phyloP scores from a whole-genome alignment of 805 yeast genomes.

The Cyberlindnera japonica region DNA sequence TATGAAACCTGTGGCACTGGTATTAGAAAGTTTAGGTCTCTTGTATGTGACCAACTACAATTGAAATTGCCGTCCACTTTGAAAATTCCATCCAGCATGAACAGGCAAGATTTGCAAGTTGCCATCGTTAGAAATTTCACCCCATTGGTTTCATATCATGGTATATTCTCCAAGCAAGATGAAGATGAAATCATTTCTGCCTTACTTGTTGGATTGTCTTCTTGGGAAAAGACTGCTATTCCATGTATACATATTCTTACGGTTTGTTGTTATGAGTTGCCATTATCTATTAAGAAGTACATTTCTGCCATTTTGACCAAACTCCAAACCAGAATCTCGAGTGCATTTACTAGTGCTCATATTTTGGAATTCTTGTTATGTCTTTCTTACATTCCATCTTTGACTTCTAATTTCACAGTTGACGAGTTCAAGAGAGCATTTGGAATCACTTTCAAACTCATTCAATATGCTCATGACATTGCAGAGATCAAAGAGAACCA shows the following conservation, averaged over 20 bases:
- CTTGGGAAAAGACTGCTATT: conserved; percentile 76
- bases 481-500: conserved; percentile 25
- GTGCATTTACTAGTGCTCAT: conserved; percentile 64
- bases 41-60: conserved; percentile 58
- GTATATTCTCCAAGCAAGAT: conserved; percentile 48
- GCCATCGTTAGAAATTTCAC: conserved; percentile 61
- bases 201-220: conserved; percentile 55
- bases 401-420: conserved; percentile 66
- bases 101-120: conserved; percentile 62
- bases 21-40: conserved; percentile 38
- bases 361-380: conserved; percentile 71
- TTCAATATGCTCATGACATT: conserved; percentile 63
- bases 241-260: conserved; percentile 76
- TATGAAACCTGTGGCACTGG: conserved; percentile 41
- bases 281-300: conserved; percentile 65
- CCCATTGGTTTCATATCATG: conserved; percentile 57
- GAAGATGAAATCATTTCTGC: conserved; percentile 63
- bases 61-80: conserved; percentile 43
- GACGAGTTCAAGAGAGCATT: conserved; percentile 79
- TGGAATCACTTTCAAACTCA: conserved; percentile 77
- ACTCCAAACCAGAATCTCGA: conserved; percentile 71
- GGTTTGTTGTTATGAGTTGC: conserved; percentile 78
- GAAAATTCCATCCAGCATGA: conserved; percentile 40
- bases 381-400: conserved; percentile 58
- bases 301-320: conserved; percentile 66